These are phyloP conservation scores for Colletotrichum simmondsii DNA, from an alignment of 2,329 filamentous ascomycete species.

Conservation along the genomic window DNA sequence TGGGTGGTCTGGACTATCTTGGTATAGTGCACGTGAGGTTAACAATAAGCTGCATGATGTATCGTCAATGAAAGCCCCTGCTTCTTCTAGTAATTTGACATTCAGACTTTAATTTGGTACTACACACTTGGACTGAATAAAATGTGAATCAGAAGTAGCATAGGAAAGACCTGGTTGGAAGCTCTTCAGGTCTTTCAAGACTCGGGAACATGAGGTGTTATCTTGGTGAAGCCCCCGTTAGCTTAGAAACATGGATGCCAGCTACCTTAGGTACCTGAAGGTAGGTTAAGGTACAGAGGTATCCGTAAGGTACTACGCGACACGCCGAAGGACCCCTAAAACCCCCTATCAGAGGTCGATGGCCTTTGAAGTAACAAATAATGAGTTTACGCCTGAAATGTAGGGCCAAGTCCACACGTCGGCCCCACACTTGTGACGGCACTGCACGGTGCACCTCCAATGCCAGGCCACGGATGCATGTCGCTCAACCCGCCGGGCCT, in stretches of 20 bases:
- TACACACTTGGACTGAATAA: neutral
- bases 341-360: neutral
- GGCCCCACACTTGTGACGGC: conserved; percentile 12
- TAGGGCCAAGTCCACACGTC: conserved; percentile 8
- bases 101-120: too few species aligned
- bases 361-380: neutral
- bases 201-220: too few species aligned
- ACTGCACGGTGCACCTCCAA: conserved; percentile 11
- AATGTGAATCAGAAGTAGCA: neutral
- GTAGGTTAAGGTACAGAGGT: too few species aligned
- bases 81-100: neutral
- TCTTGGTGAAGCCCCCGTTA: neutral
- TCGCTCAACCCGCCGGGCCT: conserved; percentile 21
- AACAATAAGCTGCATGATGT: neutral
- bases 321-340: neutral
- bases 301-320: neutral
- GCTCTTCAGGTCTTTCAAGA: neutral
- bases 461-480: conserved; percentile 13
- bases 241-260: neutral
- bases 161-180: neutral
- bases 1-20: neutral
- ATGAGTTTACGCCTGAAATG: conserved; percentile 21
- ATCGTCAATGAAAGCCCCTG: neutral
- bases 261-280: neutral
- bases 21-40: neutral